These are phyloP conservation scores for Globisporangium megalacanthum DNA, from an alignment of 352 stramenopile genomes.

Conservation along the genomic window DNA sequence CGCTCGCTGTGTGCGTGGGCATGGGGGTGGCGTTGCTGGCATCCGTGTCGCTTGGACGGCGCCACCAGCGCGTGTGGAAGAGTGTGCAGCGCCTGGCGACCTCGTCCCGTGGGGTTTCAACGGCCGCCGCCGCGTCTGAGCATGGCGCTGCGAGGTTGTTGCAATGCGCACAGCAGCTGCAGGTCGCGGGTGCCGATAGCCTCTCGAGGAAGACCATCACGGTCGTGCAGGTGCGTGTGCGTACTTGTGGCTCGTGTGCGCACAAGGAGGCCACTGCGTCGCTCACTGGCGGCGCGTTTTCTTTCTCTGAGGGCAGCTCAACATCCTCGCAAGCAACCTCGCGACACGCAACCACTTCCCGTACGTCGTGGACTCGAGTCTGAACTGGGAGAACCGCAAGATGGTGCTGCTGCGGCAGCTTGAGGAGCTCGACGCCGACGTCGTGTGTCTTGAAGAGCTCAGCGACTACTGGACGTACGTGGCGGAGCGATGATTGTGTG, in stretches of 20 bases:
- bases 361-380: conserved; percentile 74
- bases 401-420: conserved; percentile 70
- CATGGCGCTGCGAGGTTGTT: conserved; percentile 24
- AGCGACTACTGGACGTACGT: conserved; percentile 88
- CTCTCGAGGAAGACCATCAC: conserved; percentile 67
- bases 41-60: conserved; percentile 50
- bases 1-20: conserved; percentile 53
- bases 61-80: conserved; percentile 48
- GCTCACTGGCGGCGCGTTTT: no score
- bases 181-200: conserved; percentile 17
- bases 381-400: conserved; percentile 84
- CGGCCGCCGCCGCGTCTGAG: neutral
- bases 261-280: no score
- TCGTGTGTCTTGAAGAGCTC: conserved; percentile 81
- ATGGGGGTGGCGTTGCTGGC: conserved; percentile 69
- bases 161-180: conserved; percentile 42
- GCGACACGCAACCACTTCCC: conserved; percentile 81
- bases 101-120: neutral
- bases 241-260: no score
- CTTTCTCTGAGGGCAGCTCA: no score
- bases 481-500: no score
- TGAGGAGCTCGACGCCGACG: conserved; percentile 67
- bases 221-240: conserved; percentile 76
- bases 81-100: conserved; percentile 29
- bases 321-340: conserved; percentile 84